Conservation (phyloP, 495 filamentous ascomycete genomes). For the Trichocladium antarcticum region DNA sequence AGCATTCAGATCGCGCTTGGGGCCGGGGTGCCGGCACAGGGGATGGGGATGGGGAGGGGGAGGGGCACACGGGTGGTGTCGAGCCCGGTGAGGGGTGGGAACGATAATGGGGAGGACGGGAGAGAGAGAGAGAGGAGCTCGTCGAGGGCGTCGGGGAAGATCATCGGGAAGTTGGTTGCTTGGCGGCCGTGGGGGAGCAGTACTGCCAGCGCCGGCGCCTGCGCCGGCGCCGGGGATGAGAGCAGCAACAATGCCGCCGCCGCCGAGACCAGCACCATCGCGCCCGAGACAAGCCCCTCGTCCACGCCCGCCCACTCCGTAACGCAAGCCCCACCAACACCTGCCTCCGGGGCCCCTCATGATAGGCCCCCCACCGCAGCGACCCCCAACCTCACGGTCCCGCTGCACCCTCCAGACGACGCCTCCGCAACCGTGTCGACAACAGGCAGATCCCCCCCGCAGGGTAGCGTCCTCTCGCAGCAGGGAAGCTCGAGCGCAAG, state of each 20-base stretch:
- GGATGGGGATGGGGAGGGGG: conserved; percentile 2
- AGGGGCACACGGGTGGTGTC: conserved; percentile 13
- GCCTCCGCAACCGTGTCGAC: not conserved
- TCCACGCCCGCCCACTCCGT: conserved; percentile 8
- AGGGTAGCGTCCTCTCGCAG: no score
- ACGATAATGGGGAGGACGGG: not conserved
- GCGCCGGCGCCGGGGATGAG: conserved; percentile 30
- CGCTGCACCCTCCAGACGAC: conserved; percentile 8
- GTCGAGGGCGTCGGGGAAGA: conserved; percentile 14
- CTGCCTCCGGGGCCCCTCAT: no score
- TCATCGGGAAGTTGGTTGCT: conserved; percentile 30
- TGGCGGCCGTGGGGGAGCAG: conserved; percentile 38
- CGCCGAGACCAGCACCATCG: no score
- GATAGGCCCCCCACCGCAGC: no score
- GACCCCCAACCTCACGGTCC: conserved; percentile 5
- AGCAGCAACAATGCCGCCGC: not conserved
- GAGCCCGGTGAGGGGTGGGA: not conserved
- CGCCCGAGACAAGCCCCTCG: conserved; percentile 8
- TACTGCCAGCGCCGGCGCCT: conserved; percentile 11
- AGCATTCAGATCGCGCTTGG: conserved; percentile 23
- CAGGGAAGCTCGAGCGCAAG: no score
- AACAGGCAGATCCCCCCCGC: no score
- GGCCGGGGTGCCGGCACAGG: conserved; percentile 3
- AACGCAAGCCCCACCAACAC: no score
- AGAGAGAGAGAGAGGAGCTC: not conserved